A percentile compares a stretch with the other conserved stretches of the same genome.
phyloP scores from a whole-genome alignment of 2,329 filamentous ascomycete species.

The Trichoderma atroviride region DNA sequence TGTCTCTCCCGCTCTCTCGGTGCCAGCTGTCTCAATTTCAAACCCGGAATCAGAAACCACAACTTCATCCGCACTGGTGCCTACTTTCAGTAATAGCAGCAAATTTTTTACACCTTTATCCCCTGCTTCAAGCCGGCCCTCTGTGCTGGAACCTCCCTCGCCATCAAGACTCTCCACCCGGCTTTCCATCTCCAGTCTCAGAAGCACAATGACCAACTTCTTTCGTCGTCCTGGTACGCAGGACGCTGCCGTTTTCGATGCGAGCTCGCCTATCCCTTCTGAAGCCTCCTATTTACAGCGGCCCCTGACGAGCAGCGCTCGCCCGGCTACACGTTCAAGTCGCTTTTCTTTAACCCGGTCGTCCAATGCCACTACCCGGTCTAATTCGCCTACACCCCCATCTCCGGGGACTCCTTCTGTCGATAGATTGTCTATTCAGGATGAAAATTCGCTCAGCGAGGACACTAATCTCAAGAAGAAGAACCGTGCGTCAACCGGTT shows the following conservation, averaged over 20 bases:
- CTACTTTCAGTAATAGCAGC: constrained; percentile 9
- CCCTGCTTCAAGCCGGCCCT: constrained; percentile 30
- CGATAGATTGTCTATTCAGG: constrained; percentile 30
- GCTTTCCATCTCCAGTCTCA: constrained; percentile 49
- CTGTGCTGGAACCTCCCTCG: constrained; percentile 33
- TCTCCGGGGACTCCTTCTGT: constrained; percentile 52
- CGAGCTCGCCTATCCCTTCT: constrained; percentile 31
- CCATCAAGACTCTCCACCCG: constrained; percentile 46
- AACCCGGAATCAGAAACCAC: constrained; percentile 3
- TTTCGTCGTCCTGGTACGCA: constrained; percentile 49
- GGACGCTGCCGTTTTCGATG: constrained; percentile 31
- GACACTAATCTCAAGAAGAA: constrained; percentile 53
- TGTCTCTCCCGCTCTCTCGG: constrained; percentile 2
- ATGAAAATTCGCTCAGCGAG: constrained; percentile 44
- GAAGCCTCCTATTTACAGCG: constrained; percentile 33
- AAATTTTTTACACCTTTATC: constrained; percentile 16
- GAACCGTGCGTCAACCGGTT: constrained; percentile 54
- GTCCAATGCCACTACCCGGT: constrained; percentile 51
- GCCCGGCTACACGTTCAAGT: constrained; percentile 35
- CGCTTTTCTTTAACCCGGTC: constrained; percentile 53
- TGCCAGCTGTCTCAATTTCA: constrained; percentile 7
- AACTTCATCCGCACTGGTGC: constrained; percentile 4
- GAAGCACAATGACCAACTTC: constrained; percentile 54
- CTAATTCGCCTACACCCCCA: constrained; percentile 55
- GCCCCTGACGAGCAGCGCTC: constrained; percentile 35